Percentiles rank a stretch among this genome's conserved stretches.
phyloP scores from a whole-genome alignment of 257 asterid genomes.

The Nicotiana attenuata region DNA sequence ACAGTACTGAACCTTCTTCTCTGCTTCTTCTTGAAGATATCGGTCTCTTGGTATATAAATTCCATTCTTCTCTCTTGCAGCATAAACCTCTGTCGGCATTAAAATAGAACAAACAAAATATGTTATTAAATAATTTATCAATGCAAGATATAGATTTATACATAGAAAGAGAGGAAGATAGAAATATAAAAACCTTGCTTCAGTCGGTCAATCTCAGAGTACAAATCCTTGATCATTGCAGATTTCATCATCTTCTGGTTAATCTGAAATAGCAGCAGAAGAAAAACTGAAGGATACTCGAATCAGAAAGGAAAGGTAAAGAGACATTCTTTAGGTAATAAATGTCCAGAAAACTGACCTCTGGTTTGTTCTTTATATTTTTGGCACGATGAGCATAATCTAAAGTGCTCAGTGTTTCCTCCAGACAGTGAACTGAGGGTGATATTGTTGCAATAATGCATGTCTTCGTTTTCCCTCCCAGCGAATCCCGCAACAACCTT shows the following conservation, averaged over 20 bases:
- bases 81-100: conserved; percentile 75
- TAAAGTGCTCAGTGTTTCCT: conserved; percentile 24
- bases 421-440: conserved; percentile 18
- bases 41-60: conserved; percentile 96
- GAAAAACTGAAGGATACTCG: background rate
- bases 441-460: conserved; percentile 20
- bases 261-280: conserved; percentile 1
- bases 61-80: conserved; percentile 98
- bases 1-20: conserved; percentile 63
- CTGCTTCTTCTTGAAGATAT: conserved; percentile 97
- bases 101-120: background rate
- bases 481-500: conserved; percentile 19
- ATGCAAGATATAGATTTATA: background rate
- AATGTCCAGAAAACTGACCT: conserved; percentile 7
- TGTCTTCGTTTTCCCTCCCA: conserved; percentile 19
- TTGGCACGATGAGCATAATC: conserved; percentile 15
- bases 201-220: conserved; percentile 39
- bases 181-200: conserved; percentile 74
- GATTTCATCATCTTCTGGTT: conserved; percentile 54
- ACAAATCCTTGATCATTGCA: conserved; percentile 61
- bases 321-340: background rate
- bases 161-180: background rate
- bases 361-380: conserved; percentile 35
- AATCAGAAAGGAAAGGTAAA: background rate
- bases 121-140: background rate